Base-by-base conservation (phyloP, 345 rosid species). In the Raphanus raphanistrum region DNA sequence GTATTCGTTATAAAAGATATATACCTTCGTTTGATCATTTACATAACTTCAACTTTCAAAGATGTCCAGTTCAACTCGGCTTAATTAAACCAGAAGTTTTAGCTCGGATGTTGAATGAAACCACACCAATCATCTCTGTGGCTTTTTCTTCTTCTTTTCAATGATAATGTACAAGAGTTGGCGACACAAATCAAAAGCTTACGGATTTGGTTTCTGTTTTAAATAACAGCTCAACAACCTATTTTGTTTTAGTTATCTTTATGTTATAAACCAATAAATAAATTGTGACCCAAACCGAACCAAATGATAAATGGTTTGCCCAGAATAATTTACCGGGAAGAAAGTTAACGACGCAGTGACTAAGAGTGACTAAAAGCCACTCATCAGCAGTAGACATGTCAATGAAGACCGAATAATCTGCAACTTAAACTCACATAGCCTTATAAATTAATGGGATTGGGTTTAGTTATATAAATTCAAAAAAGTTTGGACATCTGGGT, bases 1-100 rank as follows among this genome's bases (percentile, higher is more conserved):
- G 21, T 29, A 65, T 75, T 58, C 26, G 72, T 13, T 45, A 45
- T 45, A 45, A 45, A 45, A 45, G 54, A 43, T 45, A n/a, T n/a
- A n/a, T n/a, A 13, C 54, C 54, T 45, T 45, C 15, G 4, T 45
- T 41, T 41, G 48, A 41, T 41, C 26, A 54, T 54, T 54, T 57
- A 6, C 13, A 21, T 57, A 55, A 55, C 10, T 55, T 55, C 60
- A 21, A 55, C 28, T 55, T 55, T 21, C 60, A 54, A 54, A 21
- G 1, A 21, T 17, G 8, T 17, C 60, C 12, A 55, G 27, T 21
- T 55, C 57, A 15, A 50, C 57, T 50, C 54, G 54, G 54, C 13
- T 52, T 21, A 21, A 21, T 3, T 55, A 55, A 55, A 17, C 60
- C 27, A 55, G 21, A 54, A 7, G 4, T 54, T 17, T 54, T 17